Evolutionary conservation across 768 basidiomycete genomes (phyloP).

Genomic region (Amanita rubescens): DNA sequence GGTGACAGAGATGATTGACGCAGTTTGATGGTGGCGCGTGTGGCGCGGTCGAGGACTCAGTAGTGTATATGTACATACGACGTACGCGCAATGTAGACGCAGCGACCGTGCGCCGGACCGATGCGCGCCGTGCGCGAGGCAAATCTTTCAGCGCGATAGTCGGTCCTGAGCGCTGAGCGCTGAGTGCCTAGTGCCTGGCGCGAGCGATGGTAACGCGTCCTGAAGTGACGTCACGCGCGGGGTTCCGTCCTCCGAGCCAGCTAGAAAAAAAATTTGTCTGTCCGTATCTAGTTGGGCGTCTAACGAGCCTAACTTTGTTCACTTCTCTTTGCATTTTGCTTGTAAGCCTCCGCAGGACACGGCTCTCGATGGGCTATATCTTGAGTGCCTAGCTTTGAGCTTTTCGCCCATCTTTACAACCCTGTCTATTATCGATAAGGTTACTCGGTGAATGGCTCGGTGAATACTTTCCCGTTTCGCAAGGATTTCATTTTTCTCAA

Average conservation of each 20-base stretch:
- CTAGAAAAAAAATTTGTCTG: constrained; percentile 40
- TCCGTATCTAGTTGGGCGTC: constrained; percentile 13
- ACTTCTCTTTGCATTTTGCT: neutral
- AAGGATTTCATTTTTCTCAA: constrained; percentile 12
- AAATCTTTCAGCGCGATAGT: no score
- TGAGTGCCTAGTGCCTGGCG: no score
- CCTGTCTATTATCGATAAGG: constrained; percentile 11
- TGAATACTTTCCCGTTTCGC: constrained; percentile 22
- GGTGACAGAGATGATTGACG: constrained; percentile 34
- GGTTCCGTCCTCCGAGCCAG: constrained; percentile 31
- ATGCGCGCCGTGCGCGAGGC: constrained; percentile 7
- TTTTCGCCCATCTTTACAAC: neutral
- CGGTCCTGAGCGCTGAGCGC: no score
- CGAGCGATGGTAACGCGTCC: no score
- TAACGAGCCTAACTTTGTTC: constrained; percentile 12
- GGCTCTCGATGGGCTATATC: neutral
- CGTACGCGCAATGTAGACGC: neutral
- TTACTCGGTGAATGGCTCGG: constrained; percentile 57
- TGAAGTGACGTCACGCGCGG: constrained; percentile 30
- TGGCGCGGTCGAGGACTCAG: neutral
- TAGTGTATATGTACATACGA: neutral
- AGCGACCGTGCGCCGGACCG: neutral
- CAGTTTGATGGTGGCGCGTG: constrained; percentile 10
- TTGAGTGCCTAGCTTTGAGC: neutral
- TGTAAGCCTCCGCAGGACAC: neutral